Evolutionary conservation across 2,329 filamentous ascomycete genomes (phyloP).

Genomic region (Cordyceps farinosa): DNA sequence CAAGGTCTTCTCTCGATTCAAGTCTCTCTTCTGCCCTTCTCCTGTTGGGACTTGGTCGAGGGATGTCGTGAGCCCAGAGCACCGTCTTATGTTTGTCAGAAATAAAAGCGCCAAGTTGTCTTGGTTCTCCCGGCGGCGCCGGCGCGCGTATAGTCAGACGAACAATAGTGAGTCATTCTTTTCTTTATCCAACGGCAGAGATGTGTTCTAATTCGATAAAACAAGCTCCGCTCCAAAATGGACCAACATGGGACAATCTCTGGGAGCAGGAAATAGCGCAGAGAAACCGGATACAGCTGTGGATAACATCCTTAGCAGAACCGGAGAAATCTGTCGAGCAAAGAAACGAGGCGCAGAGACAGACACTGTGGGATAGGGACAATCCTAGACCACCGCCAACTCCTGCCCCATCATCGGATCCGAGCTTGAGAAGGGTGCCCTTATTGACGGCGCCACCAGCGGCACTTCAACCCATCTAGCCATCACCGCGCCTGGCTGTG

Average conservation of each 20-base stretch:
- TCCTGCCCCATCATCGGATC: not conserved
- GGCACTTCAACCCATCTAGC: too few relatives aligned
- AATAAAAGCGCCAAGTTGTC: not conserved
- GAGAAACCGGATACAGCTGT: not conserved
- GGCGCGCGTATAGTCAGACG: not conserved
- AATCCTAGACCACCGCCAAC: not conserved
- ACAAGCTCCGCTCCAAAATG: not conserved
- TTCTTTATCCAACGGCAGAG: too few relatives aligned
- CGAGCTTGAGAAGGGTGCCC: not conserved
- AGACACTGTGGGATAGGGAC: not conserved
- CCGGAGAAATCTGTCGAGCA: not conserved
- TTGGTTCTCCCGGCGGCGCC: not conserved
- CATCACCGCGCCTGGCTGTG: too few relatives aligned
- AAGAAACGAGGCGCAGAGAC: not conserved
- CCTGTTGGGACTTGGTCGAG: too few relatives aligned
- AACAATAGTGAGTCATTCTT: not conserved
- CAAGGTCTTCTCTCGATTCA: conserved; percentile 13
- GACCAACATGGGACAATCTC: not conserved
- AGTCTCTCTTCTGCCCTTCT: not conserved
- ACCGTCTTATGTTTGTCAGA: not conserved
- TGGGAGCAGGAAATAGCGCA: not conserved
- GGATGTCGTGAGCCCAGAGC: not conserved
- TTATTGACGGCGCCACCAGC: too few relatives aligned
- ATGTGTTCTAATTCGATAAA: not conserved
- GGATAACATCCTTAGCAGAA: not conserved